Evolutionary conservation across 1,284 basidiomycete genomes (phyloP), one percentile per base, ranked within the genome.

Genomic region (Cerrena zonata): DNA sequence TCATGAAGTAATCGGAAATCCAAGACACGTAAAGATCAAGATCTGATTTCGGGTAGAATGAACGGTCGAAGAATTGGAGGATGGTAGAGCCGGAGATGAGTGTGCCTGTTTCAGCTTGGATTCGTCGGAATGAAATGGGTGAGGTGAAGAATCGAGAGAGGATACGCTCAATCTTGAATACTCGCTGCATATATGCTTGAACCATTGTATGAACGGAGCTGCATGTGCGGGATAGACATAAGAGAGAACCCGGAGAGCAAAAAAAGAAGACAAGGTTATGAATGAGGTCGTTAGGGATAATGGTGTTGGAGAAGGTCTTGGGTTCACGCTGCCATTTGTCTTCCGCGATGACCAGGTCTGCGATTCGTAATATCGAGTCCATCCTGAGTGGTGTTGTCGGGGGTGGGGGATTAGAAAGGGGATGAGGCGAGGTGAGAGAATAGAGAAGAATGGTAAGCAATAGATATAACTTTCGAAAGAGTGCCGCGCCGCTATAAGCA

Each of bases 201-300:
- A 61, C 53, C 22, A 55, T 54, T 27, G 43, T 39, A 45, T 53
- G 52, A 1, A 53, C 55, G 18, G 42, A n/a, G 21, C 53, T 52
- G 50, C 61, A 62, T 26, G 59, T 58, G 18, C 56, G 47, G 18
- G 59, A 43, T 27, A 64, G 12, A 27, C 61, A 54, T 11, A 61
- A 19, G 27, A 65, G 52, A 5, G 55, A 47, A 13, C 48, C 54
- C 0, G 64, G 57, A 19, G 60, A 51, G 39, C 26, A 48, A 45
- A 24, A 50, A 26, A 50, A 44, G 37, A 62, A 58, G 43, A 65
- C 58, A 24, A 53, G 48, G 36, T 63, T 76, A 51, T 56, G 58
- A 30, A 62, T 56, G 45, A 62, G 57, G 53, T 64, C 58, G 53
- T 65, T 60, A 45, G 62, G 50, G 18, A 65, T 55, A 48, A 62